A percentile compares a stretch with the other conserved stretches of the same genome.
phyloP scores from a whole-genome alignment of 805 yeast genomes.

The Starmerella stellata region DNA sequence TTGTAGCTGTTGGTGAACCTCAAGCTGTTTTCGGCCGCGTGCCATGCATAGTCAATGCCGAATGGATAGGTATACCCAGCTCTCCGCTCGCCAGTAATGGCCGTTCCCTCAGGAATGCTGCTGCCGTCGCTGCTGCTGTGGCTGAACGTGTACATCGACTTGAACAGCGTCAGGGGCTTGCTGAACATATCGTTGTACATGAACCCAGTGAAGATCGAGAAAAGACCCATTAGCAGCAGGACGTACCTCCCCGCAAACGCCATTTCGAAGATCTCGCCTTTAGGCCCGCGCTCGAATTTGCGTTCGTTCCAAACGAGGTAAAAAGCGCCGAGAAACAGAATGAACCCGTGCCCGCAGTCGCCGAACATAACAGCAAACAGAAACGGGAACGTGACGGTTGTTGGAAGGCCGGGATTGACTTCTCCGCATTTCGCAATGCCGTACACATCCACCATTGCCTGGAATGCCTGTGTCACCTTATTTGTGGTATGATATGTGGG shows the following conservation, averaged over 20 bases:
- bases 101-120: constrained; percentile 28
- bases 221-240: constrained; percentile 78
- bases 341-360: constrained; percentile 88
- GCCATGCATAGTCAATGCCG: constrained; percentile 94
- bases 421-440: constrained; percentile 88
- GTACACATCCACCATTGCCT: constrained; percentile 83
- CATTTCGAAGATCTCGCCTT: constrained; percentile 87
- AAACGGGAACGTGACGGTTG: constrained; percentile 88
- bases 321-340: constrained; percentile 55
- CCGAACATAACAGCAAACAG: constrained; percentile 99
- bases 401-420: constrained; percentile 89
- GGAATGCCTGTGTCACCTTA: constrained; percentile 84
- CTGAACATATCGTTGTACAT: constrained; percentile 89
- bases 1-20: constrained; percentile 87
- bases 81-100: constrained; percentile 43
- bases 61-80: constrained; percentile 34
- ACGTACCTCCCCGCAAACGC: constrained; percentile 87
- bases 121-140: constrained; percentile 29
- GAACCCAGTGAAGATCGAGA: constrained; percentile 88
- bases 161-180: constrained; percentile 69
- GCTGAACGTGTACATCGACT: constrained; percentile 90
- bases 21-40: constrained; percentile 81
- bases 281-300: constrained; percentile 32
- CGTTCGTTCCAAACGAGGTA: constrained; percentile 55
- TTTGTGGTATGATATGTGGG: constrained; percentile 88